Base-by-base conservation (phyloP, 2,329 filamentous ascomycete genomes). In the Diaporthe sp. region DNA sequence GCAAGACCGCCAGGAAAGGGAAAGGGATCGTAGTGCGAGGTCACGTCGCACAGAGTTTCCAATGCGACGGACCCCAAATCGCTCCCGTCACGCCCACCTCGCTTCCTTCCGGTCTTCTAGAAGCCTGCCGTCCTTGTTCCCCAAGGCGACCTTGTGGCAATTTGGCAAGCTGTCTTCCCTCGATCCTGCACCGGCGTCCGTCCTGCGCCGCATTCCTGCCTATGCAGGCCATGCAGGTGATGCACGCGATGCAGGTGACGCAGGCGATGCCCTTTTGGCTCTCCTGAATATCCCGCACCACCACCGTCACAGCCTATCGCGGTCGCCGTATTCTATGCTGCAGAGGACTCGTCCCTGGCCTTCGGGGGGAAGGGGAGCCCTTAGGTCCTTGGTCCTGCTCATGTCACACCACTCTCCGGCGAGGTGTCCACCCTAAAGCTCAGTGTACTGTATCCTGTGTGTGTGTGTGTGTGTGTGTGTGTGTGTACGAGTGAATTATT, bases 61-160 rank as follows among this genome's bases (percentile, higher is more conserved):
- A 28, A 68, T 68, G 65, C 46, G 65, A 68, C 65, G 44, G 46
- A 51, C 62, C 62, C 46, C 62, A 68, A 68, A 17, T 68, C n/a
- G 13, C 13, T 44, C 8, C 58, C 58, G n/a, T 62, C 58, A 22
- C 61, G n/a, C 28, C 62, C 44, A 12, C 10, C 8, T 25, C 31
- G 31, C 65, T 68, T 68, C 65, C 46, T 53, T 68, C 65, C 65
- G 65, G n/a, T 25, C 65, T 68, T 68, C 65, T 68, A 68, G 65
- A 68, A 68, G 65, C 65, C 65, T 68, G 13, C 31, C 22, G 10
- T 53, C 31, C 46, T 39, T 19, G 65, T 53, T 19, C 22, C 22
- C 46, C 65, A 25, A 28, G 44, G 17, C 46, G 46, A 53, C 31
- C 44, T 25, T 13, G 65, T 25, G 44, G 28, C 62, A 67, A 49